Evolutionary conservation across 345 rosid species (phyloP), one percentile per base, ranked within the genome.

Genomic region (Noccaea bulbosa): DNA sequence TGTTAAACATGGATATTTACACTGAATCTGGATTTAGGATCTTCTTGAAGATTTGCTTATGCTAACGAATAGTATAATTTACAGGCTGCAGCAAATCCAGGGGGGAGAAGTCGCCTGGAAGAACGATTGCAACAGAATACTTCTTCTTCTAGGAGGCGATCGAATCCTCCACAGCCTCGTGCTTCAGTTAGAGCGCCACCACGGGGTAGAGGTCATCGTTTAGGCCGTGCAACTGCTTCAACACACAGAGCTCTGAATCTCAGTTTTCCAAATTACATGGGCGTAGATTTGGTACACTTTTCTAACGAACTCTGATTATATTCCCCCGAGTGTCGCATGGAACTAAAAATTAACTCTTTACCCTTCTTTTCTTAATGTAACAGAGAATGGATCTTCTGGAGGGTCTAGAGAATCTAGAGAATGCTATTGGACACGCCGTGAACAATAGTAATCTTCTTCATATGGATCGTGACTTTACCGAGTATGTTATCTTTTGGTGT

Each of bases 371-470:
- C 30, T 56, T 65, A 24, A 65, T 50, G 70, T 77, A 35, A 67
- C 85, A 93, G 96, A 83, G 97, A 76, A 70, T 93, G 55, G 81
- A 91, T 63, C 80, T 93, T 59, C 77, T 93, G 80, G 94, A 91
- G 88, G 79, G 91, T 88, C 30, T 27, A 27, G 30, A 27, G 84
- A 85, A 85, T 67, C 48, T 91, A 73, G 97, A 89, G 82, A 80
- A 82, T 76, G 81, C 78, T 54, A 55, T 83, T 43, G 92, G 81
- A 51, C 85, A 86, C 67, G 32, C 77, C 51, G 9, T 77, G 24
- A 80, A 77, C 79, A 73, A 70, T 17, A 65, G 77, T 27, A 78
- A 67, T 73, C 77, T 83, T 59, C 79, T 86, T 66, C 85, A 77
- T 51, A 65, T 83, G 59, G 88, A 93, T 68, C 94, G 88, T 62